A percentile compares a stretch with the other conserved stretches of the same genome.
Conservation (phyloP, 495 filamentous ascomycete species). For the Mycothermus thermophilus region DNA sequence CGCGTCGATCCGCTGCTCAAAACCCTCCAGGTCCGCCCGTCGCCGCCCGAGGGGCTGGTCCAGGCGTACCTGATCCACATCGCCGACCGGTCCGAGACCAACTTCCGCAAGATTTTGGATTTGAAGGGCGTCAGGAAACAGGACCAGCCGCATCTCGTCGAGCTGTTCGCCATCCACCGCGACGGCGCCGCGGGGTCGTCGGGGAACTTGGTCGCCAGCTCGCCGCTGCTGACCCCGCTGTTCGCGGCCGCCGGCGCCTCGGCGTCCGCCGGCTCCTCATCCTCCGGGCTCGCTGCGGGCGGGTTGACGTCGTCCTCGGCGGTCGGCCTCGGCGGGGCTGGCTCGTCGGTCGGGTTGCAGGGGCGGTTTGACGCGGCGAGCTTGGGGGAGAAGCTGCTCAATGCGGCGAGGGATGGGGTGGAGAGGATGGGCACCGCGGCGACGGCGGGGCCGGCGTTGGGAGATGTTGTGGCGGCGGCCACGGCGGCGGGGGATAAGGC, state of each 20-base stretch:
- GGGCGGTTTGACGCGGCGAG: conserved; percentile 65
- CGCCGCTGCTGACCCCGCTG: conserved; percentile 47
- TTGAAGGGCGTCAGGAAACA: conserved; percentile 73
- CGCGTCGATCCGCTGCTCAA: conserved; percentile 89
- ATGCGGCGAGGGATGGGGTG: conserved; percentile 79
- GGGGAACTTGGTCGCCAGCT: conserved; percentile 41
- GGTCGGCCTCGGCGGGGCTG: conserved; percentile 1
- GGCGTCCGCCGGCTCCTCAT: too few species aligned
- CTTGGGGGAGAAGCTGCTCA: conserved; percentile 60
- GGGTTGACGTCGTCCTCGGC: not conserved
- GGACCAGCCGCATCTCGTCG: conserved; percentile 71
- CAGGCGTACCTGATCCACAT: conserved; percentile 96
- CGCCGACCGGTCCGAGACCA: conserved; percentile 74
- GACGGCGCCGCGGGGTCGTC: conserved; percentile 42
- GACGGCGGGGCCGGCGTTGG: conserved; percentile 36
- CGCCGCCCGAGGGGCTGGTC: conserved; percentile 82
- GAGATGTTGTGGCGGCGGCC: conserved; percentile 55
- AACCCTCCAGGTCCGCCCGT: conserved; percentile 85
- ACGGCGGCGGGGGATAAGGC: conserved; percentile 47
- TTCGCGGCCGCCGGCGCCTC: conserved; percentile 23
- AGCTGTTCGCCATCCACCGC: conserved; percentile 76
- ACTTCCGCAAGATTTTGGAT: conserved; percentile 94
- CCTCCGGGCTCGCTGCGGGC: conserved; percentile 10
- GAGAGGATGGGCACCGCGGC: conserved; percentile 61
- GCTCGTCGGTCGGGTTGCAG: conserved; percentile 30